Evolutionary conservation across 768 basidiomycete species (phyloP).

Genomic region (Pleurotus giganteus): DNA sequence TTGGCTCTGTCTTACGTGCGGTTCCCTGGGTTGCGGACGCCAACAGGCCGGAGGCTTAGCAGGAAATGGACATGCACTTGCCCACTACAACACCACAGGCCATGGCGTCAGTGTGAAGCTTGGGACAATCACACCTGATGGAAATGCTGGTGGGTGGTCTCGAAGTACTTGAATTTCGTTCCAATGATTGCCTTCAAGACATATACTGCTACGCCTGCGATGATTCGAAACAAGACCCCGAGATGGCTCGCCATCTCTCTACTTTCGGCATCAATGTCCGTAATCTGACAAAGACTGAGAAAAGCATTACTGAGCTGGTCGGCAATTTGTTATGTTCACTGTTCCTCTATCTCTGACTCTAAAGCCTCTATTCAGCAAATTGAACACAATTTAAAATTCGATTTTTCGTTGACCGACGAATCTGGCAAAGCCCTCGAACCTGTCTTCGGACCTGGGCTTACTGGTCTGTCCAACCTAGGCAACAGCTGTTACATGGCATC

Average conservation of each 20-base stretch:
- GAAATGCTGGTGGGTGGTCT: slow-evolving; percentile 66
- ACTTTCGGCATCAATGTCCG: slow-evolving; percentile 87
- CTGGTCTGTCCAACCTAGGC: slow-evolving; percentile 89
- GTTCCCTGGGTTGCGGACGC: slow-evolving; percentile 86
- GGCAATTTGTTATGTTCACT: slow-evolving; percentile 15
- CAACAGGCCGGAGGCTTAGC: slow-evolving; percentile 76
- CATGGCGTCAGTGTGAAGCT: slow-evolving; percentile 90
- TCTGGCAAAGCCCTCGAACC: slow-evolving; percentile 87
- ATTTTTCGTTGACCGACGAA: slow-evolving; percentile 87
- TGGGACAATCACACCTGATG: slow-evolving; percentile 96
- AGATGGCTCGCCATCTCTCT: slow-evolving; percentile 68
- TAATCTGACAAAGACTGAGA: slow-evolving; percentile 86
- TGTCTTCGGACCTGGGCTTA: slow-evolving; percentile 84
- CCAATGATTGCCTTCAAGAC: slow-evolving; percentile 44
- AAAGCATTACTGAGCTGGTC: slow-evolving; percentile 94
- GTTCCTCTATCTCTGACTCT: slow-evolving; percentile 24
- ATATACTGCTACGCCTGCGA: slow-evolving; percentile 93
- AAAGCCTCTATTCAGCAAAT: slow-evolving; percentile 66
- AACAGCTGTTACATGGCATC: slow-evolving; percentile 99
- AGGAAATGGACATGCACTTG: slow-evolving; percentile 89
- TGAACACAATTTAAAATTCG: slow-evolving; percentile 92
- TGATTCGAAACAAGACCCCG: slow-evolving; percentile 77
- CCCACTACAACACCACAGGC: slow-evolving; percentile 66
- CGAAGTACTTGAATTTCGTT: not conserved
- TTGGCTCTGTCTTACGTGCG: slow-evolving; percentile 95